A percentile compares a stretch with the other conserved stretches of the same genome.
phyloP scores from a whole-genome alignment of 2,329 filamentous ascomycete genomes.

The Exophiala oligosperma region DNA sequence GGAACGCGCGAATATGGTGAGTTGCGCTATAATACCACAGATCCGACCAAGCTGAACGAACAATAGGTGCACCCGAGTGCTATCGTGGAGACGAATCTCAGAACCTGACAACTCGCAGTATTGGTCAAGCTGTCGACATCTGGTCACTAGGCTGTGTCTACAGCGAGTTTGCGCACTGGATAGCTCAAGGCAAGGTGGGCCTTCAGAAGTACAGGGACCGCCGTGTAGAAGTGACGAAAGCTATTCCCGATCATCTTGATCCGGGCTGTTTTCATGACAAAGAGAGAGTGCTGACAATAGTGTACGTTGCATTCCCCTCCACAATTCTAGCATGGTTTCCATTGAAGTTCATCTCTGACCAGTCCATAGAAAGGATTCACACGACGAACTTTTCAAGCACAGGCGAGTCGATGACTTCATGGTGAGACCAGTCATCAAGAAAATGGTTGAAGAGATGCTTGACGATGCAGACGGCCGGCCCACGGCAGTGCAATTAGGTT shows the following conservation, averaged over 20 bases:
- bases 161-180: constrained; percentile 32
- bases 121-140: constrained; percentile 29
- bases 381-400: neutral
- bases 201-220: neutral
- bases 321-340: no score
- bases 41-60: constrained; percentile 6
- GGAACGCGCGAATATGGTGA: constrained; percentile 8
- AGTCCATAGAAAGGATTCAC: neutral
- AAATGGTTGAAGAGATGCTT: neutral
- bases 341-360: no score
- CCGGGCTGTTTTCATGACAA: neutral
- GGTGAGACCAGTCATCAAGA: neutral
- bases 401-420: neutral
- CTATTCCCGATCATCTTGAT: neutral
- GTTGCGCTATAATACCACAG: neutral
- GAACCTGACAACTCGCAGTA: neutral
- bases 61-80: constrained; percentile 36
- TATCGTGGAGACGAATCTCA: constrained; percentile 20
- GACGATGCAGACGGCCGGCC: neutral
- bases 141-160: constrained; percentile 38
- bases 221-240: neutral
- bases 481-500: neutral
- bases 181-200: constrained; percentile 24
- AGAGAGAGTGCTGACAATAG: neutral
- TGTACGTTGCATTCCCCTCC: neutral